Conservation (phyloP, 1,139 yeast species). For the Zygosaccharomyces sapae region DNA sequence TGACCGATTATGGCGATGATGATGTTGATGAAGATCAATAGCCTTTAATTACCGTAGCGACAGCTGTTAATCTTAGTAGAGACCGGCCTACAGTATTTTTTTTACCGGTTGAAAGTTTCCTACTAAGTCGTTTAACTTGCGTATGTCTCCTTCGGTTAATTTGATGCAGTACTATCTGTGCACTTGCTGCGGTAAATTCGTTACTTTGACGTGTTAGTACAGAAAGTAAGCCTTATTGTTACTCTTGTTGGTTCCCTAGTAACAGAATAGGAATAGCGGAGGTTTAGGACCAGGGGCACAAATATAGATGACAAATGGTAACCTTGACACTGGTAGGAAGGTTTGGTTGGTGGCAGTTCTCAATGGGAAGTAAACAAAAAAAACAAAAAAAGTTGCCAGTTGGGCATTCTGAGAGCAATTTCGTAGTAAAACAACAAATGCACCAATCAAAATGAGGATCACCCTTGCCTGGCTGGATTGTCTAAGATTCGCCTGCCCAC, state of each 20-base stretch:
- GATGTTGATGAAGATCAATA: not conserved
- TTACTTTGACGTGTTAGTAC: constrained; percentile 1
- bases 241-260: not conserved
- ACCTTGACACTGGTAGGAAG: not conserved
- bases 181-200: constrained; percentile 3
- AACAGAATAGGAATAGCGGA: constrained; percentile 8
- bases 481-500: not conserved
- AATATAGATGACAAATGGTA: not conserved
- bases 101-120: constrained; percentile 2
- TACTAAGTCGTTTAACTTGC: constrained; percentile 3
- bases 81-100: not conserved
- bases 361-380: constrained; percentile 1
- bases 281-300: constrained; percentile 1
- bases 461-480: not conserved
- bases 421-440: not conserved
- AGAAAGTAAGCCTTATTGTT: constrained; percentile 1
- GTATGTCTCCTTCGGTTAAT: not conserved
- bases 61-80: constrained; percentile 1
- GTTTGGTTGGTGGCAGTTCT: constrained; percentile 2
- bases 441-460: not conserved
- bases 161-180: not conserved
- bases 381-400: not conserved
- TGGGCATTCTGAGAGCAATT: not conserved
- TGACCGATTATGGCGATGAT: not conserved
- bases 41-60: not conserved